Base-by-base conservation (phyloP, 2,329 filamentous ascomycete genomes). In the Microdochium paspali region DNA sequence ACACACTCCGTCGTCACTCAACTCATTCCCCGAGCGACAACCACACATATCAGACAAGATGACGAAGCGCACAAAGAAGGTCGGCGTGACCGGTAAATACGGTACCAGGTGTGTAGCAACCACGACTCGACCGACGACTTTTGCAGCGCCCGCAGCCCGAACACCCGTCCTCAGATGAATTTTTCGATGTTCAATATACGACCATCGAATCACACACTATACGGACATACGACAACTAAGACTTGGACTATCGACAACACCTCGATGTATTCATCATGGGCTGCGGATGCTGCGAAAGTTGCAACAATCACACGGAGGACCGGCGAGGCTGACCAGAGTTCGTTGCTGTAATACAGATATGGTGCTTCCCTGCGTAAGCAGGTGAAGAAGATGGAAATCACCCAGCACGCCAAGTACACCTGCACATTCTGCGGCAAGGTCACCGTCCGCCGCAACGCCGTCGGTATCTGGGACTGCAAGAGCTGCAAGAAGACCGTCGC, bases 351-450 rank as follows among this genome's bases (percentile, higher is more conserved):
- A 50, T 46, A 58, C 62, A 91, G 89, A 82, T 95, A 95, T 76
- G 93, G 91, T 90, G 91, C 93, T 71, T 97, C 93, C 67, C 89
- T 97, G 76, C 89, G 90, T 77, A 97, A 97, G 84, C 90, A 90
- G 73, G 85, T 93, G 69, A 97, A 97, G 89, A 96, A 96, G 87
- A 95, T 96, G 86, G 93, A 97, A 85, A 87, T 97, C 73, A 87
- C 88, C 66, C 93, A 97, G 76, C 93, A 98, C 81, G 89, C 90
- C 77, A 86, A 86, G 72, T 97, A 96, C 69, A 84, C 84, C 69
- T 97, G 91, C 84, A 91, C 90, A 59, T 98, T 97, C 87, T 95
- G 90, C 82, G 91, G 91, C 69, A 97, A 97, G 85, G 85, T 83
- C 70, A 87, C 85, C 64, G 90, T 95, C 68, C 90, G 90, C 80